phyloP scores from a whole-genome alignment of 2,329 filamentous ascomycete genomes.

The Paracamarosporium sp. region DNA sequence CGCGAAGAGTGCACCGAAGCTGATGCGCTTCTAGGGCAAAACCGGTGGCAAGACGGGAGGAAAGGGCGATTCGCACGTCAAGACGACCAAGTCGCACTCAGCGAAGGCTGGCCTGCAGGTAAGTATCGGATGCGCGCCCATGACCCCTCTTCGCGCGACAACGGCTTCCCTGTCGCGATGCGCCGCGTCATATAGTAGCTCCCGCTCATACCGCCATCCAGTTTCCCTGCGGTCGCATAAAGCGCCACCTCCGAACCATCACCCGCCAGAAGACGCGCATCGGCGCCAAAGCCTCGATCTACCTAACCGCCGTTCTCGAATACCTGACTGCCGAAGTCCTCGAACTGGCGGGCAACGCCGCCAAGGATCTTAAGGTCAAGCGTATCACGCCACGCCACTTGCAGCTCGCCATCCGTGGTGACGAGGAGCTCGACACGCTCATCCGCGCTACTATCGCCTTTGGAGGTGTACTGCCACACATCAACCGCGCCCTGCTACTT shows the following conservation, averaged over 20 bases:
- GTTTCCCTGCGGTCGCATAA: conserved; percentile 99
- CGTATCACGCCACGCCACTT: conserved; percentile 98
- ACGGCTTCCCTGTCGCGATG: conserved; percentile 20
- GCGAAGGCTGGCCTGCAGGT: conserved; percentile 96
- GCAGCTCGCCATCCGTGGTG: conserved; percentile 96
- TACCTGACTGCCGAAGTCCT: conserved; percentile 98
- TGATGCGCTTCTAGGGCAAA: conserved; percentile 51
- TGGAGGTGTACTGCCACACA: conserved; percentile 96
- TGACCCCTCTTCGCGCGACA: conserved; percentile 11
- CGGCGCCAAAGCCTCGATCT: conserved; percentile 96
- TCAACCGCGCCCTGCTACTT: conserved; percentile 94
- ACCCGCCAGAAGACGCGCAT: conserved; percentile 99
- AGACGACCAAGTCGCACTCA: conserved; percentile 92
- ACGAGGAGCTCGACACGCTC: conserved; percentile 96
- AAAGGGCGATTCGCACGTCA: conserved; percentile 78
- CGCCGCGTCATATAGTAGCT: conserved; percentile 23
- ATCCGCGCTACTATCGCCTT: conserved; percentile 98
- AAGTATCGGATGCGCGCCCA: conserved; percentile 52
- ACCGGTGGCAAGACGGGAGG: conserved; percentile 87
- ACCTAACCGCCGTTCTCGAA: conserved; percentile 96
- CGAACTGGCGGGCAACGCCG: conserved; percentile 96
- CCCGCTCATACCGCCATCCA: conserved; percentile 51
- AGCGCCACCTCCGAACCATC: conserved; percentile 99
- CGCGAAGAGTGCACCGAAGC: conserved; percentile 21
- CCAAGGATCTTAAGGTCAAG: conserved; percentile 99